Base-by-base conservation (phyloP, 805 yeast genomes). In the Saccharomycopsis schoenii region DNA sequence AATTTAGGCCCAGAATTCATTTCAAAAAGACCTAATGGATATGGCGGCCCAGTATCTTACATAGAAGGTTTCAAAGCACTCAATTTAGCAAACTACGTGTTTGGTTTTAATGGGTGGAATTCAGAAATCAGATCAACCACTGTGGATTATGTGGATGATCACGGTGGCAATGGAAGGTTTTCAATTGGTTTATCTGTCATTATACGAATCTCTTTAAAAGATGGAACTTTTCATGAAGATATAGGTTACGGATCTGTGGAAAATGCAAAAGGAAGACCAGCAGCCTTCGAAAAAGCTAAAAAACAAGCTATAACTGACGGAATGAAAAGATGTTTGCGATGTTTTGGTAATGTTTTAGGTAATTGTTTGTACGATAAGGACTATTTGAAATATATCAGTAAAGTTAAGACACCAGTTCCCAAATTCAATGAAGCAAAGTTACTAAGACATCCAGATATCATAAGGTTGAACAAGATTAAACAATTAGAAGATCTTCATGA, bases 281-380 rank as follows among this genome's bases (percentile, higher is more conserved):
- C 81, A 72, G 96, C 94, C 0, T 88, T 88, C 69, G 96, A 88
- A 67, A 87, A 88, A 67, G 87, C 92, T 61, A 87, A 85, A 71
- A 88, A 88, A 67, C 92, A 89, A 65, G 94, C 94, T 0, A 82
- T 85, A 55, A 88, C 96, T 0, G 96, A 88, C 73, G 96, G 89
- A 0, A 72, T 88, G 68, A 88, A 88, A 69, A 75, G 96, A 65
- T 87, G 92, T 24, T 75, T 88, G 62, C 78, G 96, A 68, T 85
- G 88, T 61, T 88, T 86, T 70, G 96, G 96, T 56, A 88, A 87
- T 69, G 89, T 89, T 0, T 72, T 88, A 68, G 96, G 96, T 0
- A 88, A 88, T 67, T 88, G 96, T 72, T 78, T 88, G n/a, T 88
- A 88, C 67, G 96, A 88, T 69, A 85, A 85, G 67, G 83, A 82